Percentiles rank a stretch among this genome's conserved stretches.
Conservation (phyloP, 345 rosid genomes). For the Stellera chamaejasme region DNA sequence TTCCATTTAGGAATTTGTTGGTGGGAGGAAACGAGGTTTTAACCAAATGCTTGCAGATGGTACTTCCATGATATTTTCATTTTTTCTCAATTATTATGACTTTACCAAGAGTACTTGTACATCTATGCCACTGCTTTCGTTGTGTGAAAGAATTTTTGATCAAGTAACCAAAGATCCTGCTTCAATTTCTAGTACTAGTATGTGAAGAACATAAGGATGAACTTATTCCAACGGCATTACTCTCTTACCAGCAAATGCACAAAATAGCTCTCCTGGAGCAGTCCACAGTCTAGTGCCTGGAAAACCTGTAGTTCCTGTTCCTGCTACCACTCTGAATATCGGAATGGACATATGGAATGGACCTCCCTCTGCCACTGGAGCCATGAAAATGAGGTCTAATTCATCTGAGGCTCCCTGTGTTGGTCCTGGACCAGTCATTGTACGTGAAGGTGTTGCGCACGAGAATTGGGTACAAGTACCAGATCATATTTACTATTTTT, state of each 20-base stretch:
- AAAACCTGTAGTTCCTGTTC: slow-evolving; percentile 49
- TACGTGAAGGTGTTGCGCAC: slow-evolving; percentile 21
- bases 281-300: slow-evolving; percentile 45
- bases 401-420: slow-evolving; percentile 31
- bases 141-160: too few relatives aligned
- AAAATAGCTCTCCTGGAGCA: slow-evolving; percentile 37
- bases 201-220: too few relatives aligned
- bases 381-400: slow-evolving; percentile 47
- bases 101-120: too few relatives aligned
- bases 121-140: too few relatives aligned
- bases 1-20: slow-evolving; percentile 40
- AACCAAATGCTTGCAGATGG: slow-evolving; percentile 88
- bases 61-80: slow-evolving; percentile 12
- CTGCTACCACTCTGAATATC: slow-evolving; percentile 73
- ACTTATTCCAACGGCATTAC: not conserved
- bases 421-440: slow-evolving; percentile 18
- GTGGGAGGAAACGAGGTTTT: slow-evolving; percentile 56
- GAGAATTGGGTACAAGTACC: slow-evolving; percentile 68
- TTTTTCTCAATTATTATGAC: too few relatives aligned
- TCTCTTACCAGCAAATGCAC: slow-evolving; percentile 53
- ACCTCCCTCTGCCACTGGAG: slow-evolving; percentile 49
- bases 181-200: too few relatives aligned
- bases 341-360: slow-evolving; percentile 91
- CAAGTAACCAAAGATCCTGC: too few relatives aligned
- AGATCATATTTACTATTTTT: not conserved